Base-by-base conservation (phyloP, 2,329 filamentous ascomycete species). In the Phaeosphaeriaceae sp. region DNA sequence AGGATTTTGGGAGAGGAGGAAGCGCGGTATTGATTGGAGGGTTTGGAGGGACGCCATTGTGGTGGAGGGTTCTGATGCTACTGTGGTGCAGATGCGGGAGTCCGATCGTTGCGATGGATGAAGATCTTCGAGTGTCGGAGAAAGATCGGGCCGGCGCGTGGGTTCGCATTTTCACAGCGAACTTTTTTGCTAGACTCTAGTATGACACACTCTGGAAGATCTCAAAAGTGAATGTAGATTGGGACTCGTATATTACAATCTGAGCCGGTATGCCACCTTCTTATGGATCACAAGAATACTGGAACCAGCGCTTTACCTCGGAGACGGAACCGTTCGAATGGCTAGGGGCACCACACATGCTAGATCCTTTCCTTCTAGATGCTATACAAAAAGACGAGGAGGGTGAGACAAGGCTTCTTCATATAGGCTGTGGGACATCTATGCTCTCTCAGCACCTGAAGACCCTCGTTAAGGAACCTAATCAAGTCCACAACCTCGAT, bases 371-470 rank as follows among this genome's bases (percentile, higher is more conserved):
- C 47, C 61, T 78, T 17, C 52, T 58, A 6, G 66, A 66, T 26
- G 71, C 71, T 17, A 35, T 78, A 47, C 53, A 59, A 4, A 32
- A 48, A 11, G 43, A 53, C 11, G 44, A 40, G 1, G 63, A 67
- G 1, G n/a, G 52, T 10, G 46, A 61, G 2, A 73, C 74, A 2
- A 50, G 69, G 15, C 57, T 80, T 19, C 59, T 79, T 13, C 77
- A 80, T 48, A 74, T 79, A 55, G 77, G 78, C 40, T 78, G 77
- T 54, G 78, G 78, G 9, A 79, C 76, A 3, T 79, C 77, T 6
- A 50, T 71, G 11, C 61, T 79, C 0, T 79, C 77, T 1, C 75
- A 70, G 23, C 76, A 78, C 52, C 64, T 80, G 15, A 71, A 72
- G n/a, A 63, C 60, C 2, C 67, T 75, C 40, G 75, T 78, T 4